Evolutionary conservation across 2,329 filamentous ascomycete genomes (phyloP).

Genomic region (Arthrinium puccinioides): DNA sequence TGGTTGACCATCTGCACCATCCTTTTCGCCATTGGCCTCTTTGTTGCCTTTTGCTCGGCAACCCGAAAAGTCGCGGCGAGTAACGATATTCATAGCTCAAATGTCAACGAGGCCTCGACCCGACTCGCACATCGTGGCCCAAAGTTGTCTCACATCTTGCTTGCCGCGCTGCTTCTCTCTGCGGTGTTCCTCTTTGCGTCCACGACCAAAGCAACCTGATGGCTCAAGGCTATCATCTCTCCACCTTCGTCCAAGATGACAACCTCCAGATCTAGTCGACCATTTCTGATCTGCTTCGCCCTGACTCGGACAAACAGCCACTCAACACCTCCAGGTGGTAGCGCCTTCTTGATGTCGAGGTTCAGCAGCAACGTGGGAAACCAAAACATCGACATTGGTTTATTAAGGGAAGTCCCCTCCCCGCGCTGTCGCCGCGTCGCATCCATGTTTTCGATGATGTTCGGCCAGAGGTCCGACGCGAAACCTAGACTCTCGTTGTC

Average conservation of each 20-base stretch:
- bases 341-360: slow-evolving; percentile 63
- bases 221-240: slow-evolving; percentile 21
- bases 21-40: too few species aligned
- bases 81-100: too few species aligned
- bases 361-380: slow-evolving; percentile 63
- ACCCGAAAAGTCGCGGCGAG: too few species aligned
- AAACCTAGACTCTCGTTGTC: slow-evolving; percentile 17
- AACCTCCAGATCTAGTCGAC: slow-evolving; percentile 19
- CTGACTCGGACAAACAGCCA: slow-evolving; percentile 56
- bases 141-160: background rate
- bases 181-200: slow-evolving; percentile 19
- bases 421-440: slow-evolving; percentile 6
- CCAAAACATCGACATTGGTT: slow-evolving; percentile 36
- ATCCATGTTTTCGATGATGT: slow-evolving; percentile 14
- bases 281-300: slow-evolving; percentile 15
- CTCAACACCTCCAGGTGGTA: slow-evolving; percentile 57
- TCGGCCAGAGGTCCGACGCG: slow-evolving; percentile 21
- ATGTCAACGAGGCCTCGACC: too few species aligned
- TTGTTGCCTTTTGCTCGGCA: too few species aligned
- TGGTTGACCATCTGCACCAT: too few species aligned
- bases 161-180: slow-evolving; percentile 4
- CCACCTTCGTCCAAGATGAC: slow-evolving; percentile 18
- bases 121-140: too few species aligned
- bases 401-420: background rate
- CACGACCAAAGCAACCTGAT: slow-evolving; percentile 21